A percentile compares a stretch with the other conserved stretches of the same genome.
These are phyloP conservation scores for Myxozyma sirexii DNA, from an alignment of 805 yeast genomes.

Conservation along the genomic window DNA sequence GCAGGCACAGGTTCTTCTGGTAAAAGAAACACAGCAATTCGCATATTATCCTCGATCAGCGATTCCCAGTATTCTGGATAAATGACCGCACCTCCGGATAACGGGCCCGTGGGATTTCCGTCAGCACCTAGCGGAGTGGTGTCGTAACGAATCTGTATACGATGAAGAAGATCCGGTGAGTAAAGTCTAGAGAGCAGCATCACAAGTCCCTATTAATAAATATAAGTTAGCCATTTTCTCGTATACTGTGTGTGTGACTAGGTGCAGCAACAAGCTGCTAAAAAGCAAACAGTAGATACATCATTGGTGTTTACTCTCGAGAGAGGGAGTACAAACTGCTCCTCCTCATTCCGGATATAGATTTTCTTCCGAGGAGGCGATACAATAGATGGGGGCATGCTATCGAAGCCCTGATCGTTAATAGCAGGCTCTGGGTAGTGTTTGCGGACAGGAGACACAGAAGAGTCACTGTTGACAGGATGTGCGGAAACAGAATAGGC, in stretches of 20 bases:
- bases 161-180: conserved; percentile 24
- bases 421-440: too few species aligned
- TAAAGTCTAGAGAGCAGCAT: conserved; percentile 19
- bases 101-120: conserved; percentile 27
- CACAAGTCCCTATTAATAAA: conserved; percentile 19
- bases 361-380: conserved; percentile 21
- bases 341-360: conserved; percentile 30
- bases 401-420: not conserved
- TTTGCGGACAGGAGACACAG: not conserved
- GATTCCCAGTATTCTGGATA: conserved; percentile 35
- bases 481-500: not conserved
- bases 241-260: too few species aligned
- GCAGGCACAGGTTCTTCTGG: conserved; percentile 11
- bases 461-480: not conserved
- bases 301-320: conserved; percentile 29
- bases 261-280: not conserved
- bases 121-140: conserved; percentile 25
- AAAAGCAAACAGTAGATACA: conserved; percentile 2
- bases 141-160: conserved; percentile 32
- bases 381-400: not conserved
- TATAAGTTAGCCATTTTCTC: not conserved
- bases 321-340: conserved; percentile 29
- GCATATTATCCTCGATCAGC: conserved; percentile 33
- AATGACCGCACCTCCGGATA: conserved; percentile 29
- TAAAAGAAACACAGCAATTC: conserved; percentile 18